A percentile compares a stretch with the other conserved stretches of the same genome.
Conservation (phyloP, 176 grass and related monocot species). For the Bromus sterilis region DNA sequence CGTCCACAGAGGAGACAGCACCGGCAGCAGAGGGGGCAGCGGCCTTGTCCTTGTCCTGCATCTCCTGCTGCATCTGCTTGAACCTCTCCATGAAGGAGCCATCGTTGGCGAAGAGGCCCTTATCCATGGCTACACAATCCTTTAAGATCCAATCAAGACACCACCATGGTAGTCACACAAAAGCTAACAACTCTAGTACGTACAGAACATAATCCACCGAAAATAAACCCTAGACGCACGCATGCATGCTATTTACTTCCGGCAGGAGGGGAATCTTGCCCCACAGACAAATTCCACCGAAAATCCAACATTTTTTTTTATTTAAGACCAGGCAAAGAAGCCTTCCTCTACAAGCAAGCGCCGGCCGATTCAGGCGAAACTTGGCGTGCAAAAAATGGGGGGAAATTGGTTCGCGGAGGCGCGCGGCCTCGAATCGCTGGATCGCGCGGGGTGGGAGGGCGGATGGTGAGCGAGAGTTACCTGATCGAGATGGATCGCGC, state of each 20-base stretch:
- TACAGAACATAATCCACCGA: neutral
- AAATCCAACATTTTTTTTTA: neutral
- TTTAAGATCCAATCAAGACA: conserved; percentile 32
- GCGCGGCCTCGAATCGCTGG: neutral
- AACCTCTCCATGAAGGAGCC: conserved; percentile 96
- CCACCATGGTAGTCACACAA: neutral
- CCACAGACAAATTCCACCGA: neutral
- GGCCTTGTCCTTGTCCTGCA: conserved; percentile 32
- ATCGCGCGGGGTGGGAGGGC: neutral
- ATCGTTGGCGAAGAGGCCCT: conserved; percentile 83
- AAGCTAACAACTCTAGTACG: neutral
- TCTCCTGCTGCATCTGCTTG: conserved; percentile 87
- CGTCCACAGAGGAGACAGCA: neutral
- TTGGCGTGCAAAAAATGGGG: neutral
- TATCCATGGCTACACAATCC: conserved; percentile 48
- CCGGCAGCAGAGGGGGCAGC: neutral
- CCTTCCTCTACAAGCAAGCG: neutral
- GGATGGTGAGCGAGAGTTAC: neutral
- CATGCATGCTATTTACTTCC: neutral
- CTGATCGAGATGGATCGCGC: conserved; percentile 6
- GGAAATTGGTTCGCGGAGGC: neutral
- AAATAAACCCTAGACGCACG: neutral
- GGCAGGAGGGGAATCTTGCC: neutral
- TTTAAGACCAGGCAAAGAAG: too few relatives aligned
- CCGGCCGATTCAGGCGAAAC: neutral